Evolutionary conservation across 768 basidiomycete genomes (phyloP).

Genomic region (Arthromyces matolae): DNA sequence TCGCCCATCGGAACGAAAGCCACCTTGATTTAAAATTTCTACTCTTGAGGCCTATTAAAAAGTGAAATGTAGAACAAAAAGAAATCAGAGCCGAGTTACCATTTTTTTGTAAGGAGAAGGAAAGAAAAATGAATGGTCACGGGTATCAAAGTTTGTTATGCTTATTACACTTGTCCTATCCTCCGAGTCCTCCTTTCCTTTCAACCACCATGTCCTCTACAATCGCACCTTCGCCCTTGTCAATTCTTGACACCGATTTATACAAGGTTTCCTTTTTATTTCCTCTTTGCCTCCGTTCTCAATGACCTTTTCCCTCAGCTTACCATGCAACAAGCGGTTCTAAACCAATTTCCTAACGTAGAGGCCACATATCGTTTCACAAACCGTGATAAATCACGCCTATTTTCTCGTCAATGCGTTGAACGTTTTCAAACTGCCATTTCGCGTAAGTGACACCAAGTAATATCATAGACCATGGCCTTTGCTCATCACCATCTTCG

Average conservation of each 20-base stretch:
- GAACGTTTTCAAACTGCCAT: constrained; percentile 55
- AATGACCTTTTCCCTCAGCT: constrained; percentile 49
- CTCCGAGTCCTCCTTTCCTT: constrained; percentile 4
- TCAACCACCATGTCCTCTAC: constrained; percentile 38
- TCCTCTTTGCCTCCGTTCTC: constrained; percentile 3
- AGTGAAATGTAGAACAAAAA: constrained; percentile 6
- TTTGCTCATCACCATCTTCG: constrained; percentile 1
- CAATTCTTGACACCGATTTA: constrained; percentile 88
- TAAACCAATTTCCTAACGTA: constrained; percentile 70
- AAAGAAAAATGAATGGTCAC: not conserved
- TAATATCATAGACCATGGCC: not conserved
- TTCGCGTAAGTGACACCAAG: constrained; percentile 47
- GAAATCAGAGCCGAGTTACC: constrained; percentile 7
- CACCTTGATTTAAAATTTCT: constrained; percentile 81
- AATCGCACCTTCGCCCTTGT: constrained; percentile 31
- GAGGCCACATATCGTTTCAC: constrained; percentile 77
- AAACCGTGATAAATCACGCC: constrained; percentile 61
- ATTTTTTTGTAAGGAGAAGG: too few species aligned
- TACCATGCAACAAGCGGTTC: constrained; percentile 93
- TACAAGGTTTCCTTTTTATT: constrained; percentile 65
- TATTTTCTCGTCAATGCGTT: constrained; percentile 65
- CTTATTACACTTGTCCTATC: constrained; percentile 4
- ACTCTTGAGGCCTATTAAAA: constrained; percentile 43
- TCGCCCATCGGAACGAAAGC: constrained; percentile 88
- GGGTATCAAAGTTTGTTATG: constrained; percentile 7